phyloP scores from a whole-genome alignment of 2,329 filamentous ascomycete species.

The Apiospora hydei region DNA sequence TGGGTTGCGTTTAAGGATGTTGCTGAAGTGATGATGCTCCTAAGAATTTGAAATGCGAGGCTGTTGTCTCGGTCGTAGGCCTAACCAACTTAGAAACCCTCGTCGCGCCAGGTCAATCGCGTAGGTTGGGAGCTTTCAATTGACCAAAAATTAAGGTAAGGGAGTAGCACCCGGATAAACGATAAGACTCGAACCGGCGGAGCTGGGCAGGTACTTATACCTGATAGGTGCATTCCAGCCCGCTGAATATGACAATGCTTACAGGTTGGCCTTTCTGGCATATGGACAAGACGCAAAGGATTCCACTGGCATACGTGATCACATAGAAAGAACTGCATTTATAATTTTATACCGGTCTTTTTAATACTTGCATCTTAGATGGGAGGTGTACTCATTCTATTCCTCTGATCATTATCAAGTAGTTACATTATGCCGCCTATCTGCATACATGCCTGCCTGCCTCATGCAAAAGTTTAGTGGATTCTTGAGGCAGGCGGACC shows the following conservation, averaged over 20 bases:
- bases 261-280: neutral
- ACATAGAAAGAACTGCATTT: neutral
- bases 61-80: constrained; percentile 7
- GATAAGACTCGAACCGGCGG: constrained; percentile 13
- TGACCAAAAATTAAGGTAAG: constrained; percentile 10
- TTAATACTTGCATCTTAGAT: neutral
- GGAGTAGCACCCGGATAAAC: constrained; percentile 11
- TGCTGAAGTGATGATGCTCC: neutral
- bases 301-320: neutral
- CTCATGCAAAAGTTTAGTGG: neutral
- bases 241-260: neutral
- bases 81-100: neutral
- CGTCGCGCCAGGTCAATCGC: constrained; percentile 10
- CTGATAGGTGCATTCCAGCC: neutral
- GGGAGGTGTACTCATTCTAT: neutral
- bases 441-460: neutral
- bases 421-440: neutral
- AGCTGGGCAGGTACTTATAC: neutral
- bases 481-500: constrained; percentile 6
- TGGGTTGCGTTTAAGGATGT: neutral
- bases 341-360: neutral
- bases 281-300: neutral
- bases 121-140: constrained; percentile 3
- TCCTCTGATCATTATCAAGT: neutral
- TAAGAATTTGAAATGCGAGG: neutral